Conservation (phyloP, 139 green algal species). For the Protoeuglena noctilucae region DNA sequence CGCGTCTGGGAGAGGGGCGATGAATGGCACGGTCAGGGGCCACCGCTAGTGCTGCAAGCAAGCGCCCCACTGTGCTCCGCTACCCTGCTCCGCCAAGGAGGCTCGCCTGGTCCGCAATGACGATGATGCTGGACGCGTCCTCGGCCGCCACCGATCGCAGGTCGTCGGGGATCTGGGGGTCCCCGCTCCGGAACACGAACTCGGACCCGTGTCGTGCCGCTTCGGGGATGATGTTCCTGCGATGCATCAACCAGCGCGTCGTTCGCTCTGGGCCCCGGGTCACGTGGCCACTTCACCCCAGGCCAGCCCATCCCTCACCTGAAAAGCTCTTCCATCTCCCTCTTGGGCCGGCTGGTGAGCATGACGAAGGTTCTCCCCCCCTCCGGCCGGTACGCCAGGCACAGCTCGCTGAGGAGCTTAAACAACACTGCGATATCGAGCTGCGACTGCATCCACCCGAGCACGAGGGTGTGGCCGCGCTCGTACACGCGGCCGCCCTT, state of each 20-base stretch:
- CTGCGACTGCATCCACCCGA: neutral
- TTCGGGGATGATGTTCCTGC: neutral
- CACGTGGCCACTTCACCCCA: too few species aligned
- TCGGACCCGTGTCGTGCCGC: too few species aligned
- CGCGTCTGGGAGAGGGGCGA: too few species aligned
- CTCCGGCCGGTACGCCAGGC: neutral
- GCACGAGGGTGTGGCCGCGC: neutral
- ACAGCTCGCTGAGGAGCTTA: neutral
- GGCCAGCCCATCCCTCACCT: too few species aligned
- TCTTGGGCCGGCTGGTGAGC: neutral
- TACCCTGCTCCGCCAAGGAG: too few species aligned
- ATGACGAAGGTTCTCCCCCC: neutral
- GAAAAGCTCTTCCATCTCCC: neutral
- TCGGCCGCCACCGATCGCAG: neutral
- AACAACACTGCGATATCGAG: neutral
- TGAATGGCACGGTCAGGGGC: too few species aligned
- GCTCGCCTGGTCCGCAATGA: neutral
- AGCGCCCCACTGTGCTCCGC: too few species aligned
- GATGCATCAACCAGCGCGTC: too few species aligned
- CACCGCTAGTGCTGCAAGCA: too few species aligned
- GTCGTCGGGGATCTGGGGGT: neutral
- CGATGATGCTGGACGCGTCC: neutral
- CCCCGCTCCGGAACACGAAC: neutral
- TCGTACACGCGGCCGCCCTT: neutral
- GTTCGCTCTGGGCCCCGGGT: too few species aligned